These are phyloP conservation scores for Copromyces sp. DNA, from an alignment of 495 filamentous ascomycete species.

Conservation along the genomic window DNA sequence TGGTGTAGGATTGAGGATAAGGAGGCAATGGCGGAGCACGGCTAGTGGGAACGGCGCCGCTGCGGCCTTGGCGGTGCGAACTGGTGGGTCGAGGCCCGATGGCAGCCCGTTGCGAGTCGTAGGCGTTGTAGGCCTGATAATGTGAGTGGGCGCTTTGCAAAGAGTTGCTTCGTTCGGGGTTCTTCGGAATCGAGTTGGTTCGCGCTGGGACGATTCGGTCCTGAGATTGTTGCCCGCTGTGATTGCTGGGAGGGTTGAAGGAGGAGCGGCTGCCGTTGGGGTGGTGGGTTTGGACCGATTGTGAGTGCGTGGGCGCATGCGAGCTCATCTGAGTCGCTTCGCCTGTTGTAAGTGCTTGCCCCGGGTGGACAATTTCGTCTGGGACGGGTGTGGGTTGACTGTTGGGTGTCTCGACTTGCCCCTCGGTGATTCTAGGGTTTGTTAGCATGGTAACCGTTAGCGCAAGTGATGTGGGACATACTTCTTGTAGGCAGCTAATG, in stretches of 20 bases:
- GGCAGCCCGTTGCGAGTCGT: conserved; percentile 17
- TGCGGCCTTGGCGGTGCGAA: not conserved
- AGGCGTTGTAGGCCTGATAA: conserved; percentile 4
- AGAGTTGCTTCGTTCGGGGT: not conserved
- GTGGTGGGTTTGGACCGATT: conserved; percentile 11
- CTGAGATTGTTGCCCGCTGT: not conserved
- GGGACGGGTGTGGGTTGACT: not conserved
- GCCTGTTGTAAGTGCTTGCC: conserved; percentile 36
- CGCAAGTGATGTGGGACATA: conserved; percentile 20
- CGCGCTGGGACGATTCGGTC: not conserved
- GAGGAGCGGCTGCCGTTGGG: conserved; percentile 7
- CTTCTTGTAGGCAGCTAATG: conserved; percentile 56
- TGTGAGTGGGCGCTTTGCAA: not conserved
- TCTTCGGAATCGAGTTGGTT: not conserved
- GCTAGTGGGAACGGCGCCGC: conserved; percentile 8
- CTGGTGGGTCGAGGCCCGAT: conserved; percentile 16
- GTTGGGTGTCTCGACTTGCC: conserved; percentile 2
- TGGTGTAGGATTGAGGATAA: conserved; percentile 38
- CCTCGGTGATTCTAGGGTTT: conserved; percentile 13
- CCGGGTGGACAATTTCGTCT: conserved; percentile 14
- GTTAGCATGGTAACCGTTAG: not conserved
- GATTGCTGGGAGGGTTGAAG: not conserved
- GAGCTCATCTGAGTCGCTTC: conserved; percentile 15
- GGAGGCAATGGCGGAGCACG: conserved; percentile 34
- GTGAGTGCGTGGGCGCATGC: not conserved